Conservation (phyloP, 768 basidiomycete species). For the Naganishia randhawae region DNA sequence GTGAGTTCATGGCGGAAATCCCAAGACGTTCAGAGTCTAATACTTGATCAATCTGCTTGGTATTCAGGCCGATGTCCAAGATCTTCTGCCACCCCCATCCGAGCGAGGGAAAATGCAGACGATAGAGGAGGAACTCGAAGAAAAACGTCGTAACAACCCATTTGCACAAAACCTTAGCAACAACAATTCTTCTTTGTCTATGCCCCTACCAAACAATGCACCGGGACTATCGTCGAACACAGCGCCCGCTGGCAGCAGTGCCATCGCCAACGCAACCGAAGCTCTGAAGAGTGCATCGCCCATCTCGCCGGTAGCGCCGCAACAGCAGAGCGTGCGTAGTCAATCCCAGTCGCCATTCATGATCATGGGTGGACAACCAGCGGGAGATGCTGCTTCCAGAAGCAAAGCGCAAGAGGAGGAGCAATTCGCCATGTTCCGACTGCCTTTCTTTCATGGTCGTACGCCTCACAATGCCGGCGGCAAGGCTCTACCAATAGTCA, state of each 20-base stretch:
- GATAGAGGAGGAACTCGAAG: slow-evolving; percentile 51
- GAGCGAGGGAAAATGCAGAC: slow-evolving; percentile 44
- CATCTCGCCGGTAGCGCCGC: neutral
- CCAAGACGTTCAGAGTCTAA: neutral
- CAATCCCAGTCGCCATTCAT: slow-evolving; percentile 20
- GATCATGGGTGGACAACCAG: neutral
- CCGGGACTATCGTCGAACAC: neutral
- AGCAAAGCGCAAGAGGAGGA: slow-evolving; percentile 13
- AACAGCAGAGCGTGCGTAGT: slow-evolving; percentile 10
- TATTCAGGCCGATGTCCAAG: slow-evolving; percentile 45
- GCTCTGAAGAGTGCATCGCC: slow-evolving; percentile 12
- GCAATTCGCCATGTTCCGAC: slow-evolving; percentile 28
- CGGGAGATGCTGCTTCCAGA: neutral
- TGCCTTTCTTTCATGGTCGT: slow-evolving; percentile 25
- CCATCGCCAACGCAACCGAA: neutral
- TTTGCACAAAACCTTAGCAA: slow-evolving; percentile 16
- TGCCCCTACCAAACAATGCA: neutral
- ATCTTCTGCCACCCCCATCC: slow-evolving; percentile 50
- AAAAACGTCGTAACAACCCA: slow-evolving; percentile 23
- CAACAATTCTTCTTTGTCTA: slow-evolving; percentile 2
- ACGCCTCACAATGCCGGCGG: slow-evolving; percentile 18
- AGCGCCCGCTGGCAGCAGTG: neutral
- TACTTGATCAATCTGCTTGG: neutral
- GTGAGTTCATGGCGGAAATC: slow-evolving; percentile 32
- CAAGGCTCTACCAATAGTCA: slow-evolving; percentile 19